phyloP scores from a whole-genome alignment of 2,329 filamentous ascomycete genomes.

The Monosporascus sp. region DNA sequence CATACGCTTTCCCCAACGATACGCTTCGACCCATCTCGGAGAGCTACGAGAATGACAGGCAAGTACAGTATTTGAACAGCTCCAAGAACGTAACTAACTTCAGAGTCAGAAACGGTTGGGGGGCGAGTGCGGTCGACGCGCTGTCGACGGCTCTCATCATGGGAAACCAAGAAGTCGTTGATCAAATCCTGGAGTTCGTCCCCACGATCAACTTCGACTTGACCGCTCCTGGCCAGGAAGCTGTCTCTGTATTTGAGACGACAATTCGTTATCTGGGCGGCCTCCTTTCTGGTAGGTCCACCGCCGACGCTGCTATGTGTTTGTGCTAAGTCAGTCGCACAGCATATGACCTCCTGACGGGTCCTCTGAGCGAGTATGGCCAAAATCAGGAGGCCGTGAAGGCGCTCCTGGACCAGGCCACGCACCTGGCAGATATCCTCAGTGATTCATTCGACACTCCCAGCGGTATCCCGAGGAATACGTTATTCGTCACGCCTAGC shows the following conservation, averaged over 20 bases:
- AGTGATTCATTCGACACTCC: constrained; percentile 74
- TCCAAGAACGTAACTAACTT: constrained; percentile 10
- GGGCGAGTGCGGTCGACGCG: constrained; percentile 75
- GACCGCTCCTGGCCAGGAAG: constrained; percentile 38
- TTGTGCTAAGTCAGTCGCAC: constrained; percentile 5
- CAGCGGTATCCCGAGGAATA: constrained; percentile 68
- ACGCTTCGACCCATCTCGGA: constrained; percentile 67
- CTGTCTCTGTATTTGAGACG: constrained; percentile 79
- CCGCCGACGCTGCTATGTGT: constrained; percentile 2
- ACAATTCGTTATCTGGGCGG: constrained; percentile 85
- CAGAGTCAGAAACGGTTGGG: constrained; percentile 68
- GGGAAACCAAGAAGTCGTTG: constrained; percentile 60
- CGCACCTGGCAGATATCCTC: constrained; percentile 64
- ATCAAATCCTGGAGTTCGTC: constrained; percentile 66
- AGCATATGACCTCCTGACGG: constrained; percentile 67
- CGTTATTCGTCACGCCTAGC: constrained; percentile 52
- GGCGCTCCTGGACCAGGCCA: constrained; percentile 60
- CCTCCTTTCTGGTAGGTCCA: constrained; percentile 59
- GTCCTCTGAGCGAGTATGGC: constrained; percentile 52
- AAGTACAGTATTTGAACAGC: constrained; percentile 17
- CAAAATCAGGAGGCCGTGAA: constrained; percentile 42
- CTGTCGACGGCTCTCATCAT: constrained; percentile 76
- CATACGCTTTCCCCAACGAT: constrained; percentile 73
- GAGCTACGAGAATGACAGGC: constrained; percentile 64
- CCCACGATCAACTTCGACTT: constrained; percentile 64